phyloP scores from a whole-genome alignment of 2,329 filamentous ascomycete genomes.

The Penicillium italicum region DNA sequence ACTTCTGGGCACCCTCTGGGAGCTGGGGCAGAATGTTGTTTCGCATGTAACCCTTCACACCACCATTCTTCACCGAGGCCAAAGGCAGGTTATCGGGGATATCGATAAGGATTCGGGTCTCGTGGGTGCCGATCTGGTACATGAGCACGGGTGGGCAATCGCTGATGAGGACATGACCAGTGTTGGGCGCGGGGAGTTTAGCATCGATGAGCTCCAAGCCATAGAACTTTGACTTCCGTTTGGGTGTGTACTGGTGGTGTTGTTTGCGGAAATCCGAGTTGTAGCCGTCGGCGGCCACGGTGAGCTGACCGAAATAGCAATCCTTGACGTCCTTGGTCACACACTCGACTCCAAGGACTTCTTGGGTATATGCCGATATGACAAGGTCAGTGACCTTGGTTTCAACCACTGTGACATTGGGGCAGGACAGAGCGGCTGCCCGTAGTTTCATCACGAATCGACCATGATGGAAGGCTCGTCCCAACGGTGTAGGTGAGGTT shows the following conservation, averaged over 20 bases:
- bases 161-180: conserved; percentile 85
- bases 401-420: conserved; percentile 88
- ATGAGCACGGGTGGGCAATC: conserved; percentile 75
- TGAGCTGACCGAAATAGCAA: conserved; percentile 83
- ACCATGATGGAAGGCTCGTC: conserved; percentile 87
- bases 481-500: conserved; percentile 58
- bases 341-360: conserved; percentile 80
- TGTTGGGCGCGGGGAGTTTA: conserved; percentile 67
- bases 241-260: conserved; percentile 63
- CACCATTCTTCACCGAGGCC: conserved; percentile 70
- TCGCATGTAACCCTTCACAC: conserved; percentile 77
- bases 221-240: conserved; percentile 84
- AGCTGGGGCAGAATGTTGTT: conserved; percentile 76
- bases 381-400: conserved; percentile 78
- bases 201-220: conserved; percentile 89
- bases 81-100: conserved; percentile 73
- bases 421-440: conserved; percentile 66
- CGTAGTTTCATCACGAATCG: conserved; percentile 83
- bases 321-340: conserved; percentile 63
- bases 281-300: conserved; percentile 89
- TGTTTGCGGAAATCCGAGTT: conserved; percentile 85
- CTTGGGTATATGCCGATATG: conserved; percentile 61
- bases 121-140: conserved; percentile 94
- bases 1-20: conserved; percentile 66
- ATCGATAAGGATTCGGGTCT: conserved; percentile 87